A percentile compares a stretch with the other conserved stretches of the same genome.
These are phyloP conservation scores for Rhizoclosmatium hyalinum DNA, from an alignment of 371 early-diverging fungal genomes.

Conservation along the genomic window DNA sequence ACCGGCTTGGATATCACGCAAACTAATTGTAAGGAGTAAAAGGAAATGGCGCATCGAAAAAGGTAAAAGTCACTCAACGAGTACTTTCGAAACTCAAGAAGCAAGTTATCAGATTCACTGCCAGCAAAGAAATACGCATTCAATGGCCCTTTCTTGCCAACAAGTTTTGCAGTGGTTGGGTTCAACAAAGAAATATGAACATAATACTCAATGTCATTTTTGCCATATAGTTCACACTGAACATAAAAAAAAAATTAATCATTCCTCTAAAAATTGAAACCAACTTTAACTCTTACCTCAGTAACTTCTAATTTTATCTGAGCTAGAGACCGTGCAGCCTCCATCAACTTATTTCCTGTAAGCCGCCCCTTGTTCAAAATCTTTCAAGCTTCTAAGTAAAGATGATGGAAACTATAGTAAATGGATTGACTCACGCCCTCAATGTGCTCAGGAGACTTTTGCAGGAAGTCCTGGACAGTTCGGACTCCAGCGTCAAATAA, in stretches of 20 bases:
- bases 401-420: neutral
- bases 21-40: neutral
- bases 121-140: constrained; percentile 36
- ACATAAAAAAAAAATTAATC: neutral
- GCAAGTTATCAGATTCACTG: constrained; percentile 29
- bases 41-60: neutral
- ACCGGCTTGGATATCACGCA: constrained; percentile 34
- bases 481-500: constrained; percentile 44
- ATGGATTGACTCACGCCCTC: constrained; percentile 43
- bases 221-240: constrained; percentile 30
- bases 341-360: constrained; percentile 50
- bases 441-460: constrained; percentile 38
- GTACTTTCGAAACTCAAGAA: constrained; percentile 48
- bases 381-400: constrained; percentile 25
- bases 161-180: constrained; percentile 25
- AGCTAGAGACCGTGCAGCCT: constrained; percentile 26
- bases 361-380: constrained; percentile 44
- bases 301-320: constrained; percentile 40
- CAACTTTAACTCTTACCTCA: constrained; percentile 34
- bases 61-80: constrained; percentile 33
- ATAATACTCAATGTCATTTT: constrained; percentile 41
- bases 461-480: constrained; percentile 38
- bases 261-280: neutral
- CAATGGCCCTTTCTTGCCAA: constrained; percentile 29
- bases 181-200: constrained; percentile 40